phyloP scores from a whole-genome alignment of 2,329 filamentous ascomycete species.

The Neoarthrinium moseri region DNA sequence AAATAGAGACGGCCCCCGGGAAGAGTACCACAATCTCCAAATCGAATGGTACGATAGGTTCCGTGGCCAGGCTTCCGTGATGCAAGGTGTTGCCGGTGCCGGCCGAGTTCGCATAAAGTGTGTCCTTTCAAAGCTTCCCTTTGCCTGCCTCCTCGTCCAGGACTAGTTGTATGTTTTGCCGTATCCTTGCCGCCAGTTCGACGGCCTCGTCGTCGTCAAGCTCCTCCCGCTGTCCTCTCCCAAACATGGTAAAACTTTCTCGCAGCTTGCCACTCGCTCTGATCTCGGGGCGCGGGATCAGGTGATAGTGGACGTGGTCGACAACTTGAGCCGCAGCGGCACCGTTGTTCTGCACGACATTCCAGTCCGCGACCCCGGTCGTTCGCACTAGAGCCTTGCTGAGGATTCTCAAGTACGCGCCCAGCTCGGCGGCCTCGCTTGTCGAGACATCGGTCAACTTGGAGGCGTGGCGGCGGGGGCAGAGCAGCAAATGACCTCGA shows the following conservation, averaged over 20 bases:
- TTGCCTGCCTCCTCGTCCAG: constrained; percentile 40
- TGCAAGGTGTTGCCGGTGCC: no score
- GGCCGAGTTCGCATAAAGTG: no score
- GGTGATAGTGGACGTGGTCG: constrained; percentile 90
- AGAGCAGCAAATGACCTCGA: constrained; percentile 78
- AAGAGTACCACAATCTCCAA: no score
- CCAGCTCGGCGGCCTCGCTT: constrained; percentile 65
- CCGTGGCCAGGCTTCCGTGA: no score
- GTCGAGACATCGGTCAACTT: constrained; percentile 72
- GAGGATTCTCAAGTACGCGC: constrained; percentile 67
- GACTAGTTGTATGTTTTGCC: constrained; percentile 47
- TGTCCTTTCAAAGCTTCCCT: constrained; percentile 39
- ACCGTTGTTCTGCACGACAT: constrained; percentile 95
- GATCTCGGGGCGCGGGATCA: constrained; percentile 80
- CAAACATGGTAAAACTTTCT: constrained; percentile 81
- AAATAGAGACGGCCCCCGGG: no score
- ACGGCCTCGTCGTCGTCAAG: constrained; percentile 73
- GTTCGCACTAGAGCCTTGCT: constrained; percentile 68
- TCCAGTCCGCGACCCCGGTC: constrained; percentile 81
- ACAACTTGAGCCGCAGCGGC: constrained; percentile 88
- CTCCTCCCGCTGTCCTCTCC: constrained; percentile 68
- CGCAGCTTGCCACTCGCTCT: constrained; percentile 51
- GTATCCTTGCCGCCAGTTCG: constrained; percentile 54
- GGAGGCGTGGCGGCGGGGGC: constrained; percentile 72
- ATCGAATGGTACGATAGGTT: no score